phyloP scores from a whole-genome alignment of 805 yeast species.

The Cephaloascus albidus region DNA sequence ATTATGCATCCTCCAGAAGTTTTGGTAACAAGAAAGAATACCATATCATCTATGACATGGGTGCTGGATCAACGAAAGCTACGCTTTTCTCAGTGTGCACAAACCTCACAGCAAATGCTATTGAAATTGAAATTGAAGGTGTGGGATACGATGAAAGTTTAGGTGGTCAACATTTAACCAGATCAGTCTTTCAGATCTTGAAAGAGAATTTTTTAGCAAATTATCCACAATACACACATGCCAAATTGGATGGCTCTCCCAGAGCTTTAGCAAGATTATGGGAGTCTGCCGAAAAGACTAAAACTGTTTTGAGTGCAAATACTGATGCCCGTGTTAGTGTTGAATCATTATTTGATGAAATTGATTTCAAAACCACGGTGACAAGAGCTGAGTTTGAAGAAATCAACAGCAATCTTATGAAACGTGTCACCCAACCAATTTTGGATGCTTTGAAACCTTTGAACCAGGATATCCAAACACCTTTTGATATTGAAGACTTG shows the following conservation, averaged over 20 bases:
- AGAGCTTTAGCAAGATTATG: conserved; percentile 59
- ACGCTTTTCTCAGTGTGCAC: conserved; percentile 64
- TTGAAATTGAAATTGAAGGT: conserved; percentile 56
- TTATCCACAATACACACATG: conserved; percentile 25
- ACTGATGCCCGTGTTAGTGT: conserved; percentile 66
- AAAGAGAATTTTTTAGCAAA: conserved; percentile 45
- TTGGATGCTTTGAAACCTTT: conserved; percentile 34
- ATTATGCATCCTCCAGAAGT: conserved; percentile 55
- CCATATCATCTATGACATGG: conserved; percentile 80
- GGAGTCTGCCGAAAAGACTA: conserved; percentile 85
- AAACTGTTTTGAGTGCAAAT: conserved; percentile 81
- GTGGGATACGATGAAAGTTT: conserved; percentile 57
- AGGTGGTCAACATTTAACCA: conserved; percentile 74
- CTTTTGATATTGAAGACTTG: conserved; percentile 25
- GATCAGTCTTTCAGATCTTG: conserved; percentile 51
- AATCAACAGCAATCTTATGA: conserved; percentile 29
- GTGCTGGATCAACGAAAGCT: conserved; percentile 86
- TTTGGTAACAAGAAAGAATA: conserved; percentile 35
- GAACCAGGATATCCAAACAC: conserved; percentile 11
- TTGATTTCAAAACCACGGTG: conserved; percentile 61
- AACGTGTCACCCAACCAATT: conserved; percentile 46
- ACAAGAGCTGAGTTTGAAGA: conserved; percentile 79
- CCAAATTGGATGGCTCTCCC: conserved; percentile 33
- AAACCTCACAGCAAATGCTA: conserved; percentile 25
- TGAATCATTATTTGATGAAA: conserved; percentile 65